Percentiles rank a stretch among this genome's conserved stretches.
These are phyloP conservation scores for Hypericum perforatum DNA, from an alignment of 345 rosid genomes.

Conservation along the genomic window DNA sequence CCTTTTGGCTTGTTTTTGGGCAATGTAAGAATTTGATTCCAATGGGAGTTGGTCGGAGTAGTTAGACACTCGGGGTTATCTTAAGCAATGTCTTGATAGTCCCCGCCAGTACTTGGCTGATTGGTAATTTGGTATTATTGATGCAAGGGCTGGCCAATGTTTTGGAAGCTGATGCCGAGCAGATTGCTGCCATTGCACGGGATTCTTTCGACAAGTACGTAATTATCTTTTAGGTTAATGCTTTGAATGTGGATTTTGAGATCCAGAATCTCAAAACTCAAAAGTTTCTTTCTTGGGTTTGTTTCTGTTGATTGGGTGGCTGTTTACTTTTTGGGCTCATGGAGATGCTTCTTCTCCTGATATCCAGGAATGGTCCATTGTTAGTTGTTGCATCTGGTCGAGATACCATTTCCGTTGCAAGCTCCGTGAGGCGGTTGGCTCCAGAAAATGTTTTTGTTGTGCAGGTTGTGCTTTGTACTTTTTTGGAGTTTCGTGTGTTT, in stretches of 20 bases:
- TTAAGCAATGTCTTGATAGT: too few relatives aligned
- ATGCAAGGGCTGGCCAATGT: slow-evolving; percentile 7
- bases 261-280: too few relatives aligned
- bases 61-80: too few relatives aligned
- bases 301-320: too few relatives aligned
- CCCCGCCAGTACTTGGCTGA: too few relatives aligned
- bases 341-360: background rate
- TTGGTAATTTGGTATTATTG: too few relatives aligned
- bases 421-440: slow-evolving; percentile 19
- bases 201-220: slow-evolving; percentile 12
- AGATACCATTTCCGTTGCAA: slow-evolving; percentile 22
- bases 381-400: slow-evolving; percentile 25
- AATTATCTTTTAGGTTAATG: background rate
- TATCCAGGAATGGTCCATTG: slow-evolving; percentile 20
- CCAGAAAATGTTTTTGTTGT: slow-evolving; percentile 20
- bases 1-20: too few relatives aligned
- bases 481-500: background rate
- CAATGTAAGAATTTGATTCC: too few relatives aligned
- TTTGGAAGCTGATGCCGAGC: slow-evolving; percentile 21
- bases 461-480: slow-evolving; percentile 12
- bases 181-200: slow-evolving; percentile 19
- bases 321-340: too few relatives aligned
- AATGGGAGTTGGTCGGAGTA: too few relatives aligned
- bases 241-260: background rate
- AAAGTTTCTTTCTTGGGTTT: too few relatives aligned